Percentiles rank a stretch among this genome's conserved stretches.
Evolutionary conservation across 1,284 basidiomycete species (phyloP).

Genomic region (Limonomyces culmigenus): DNA sequence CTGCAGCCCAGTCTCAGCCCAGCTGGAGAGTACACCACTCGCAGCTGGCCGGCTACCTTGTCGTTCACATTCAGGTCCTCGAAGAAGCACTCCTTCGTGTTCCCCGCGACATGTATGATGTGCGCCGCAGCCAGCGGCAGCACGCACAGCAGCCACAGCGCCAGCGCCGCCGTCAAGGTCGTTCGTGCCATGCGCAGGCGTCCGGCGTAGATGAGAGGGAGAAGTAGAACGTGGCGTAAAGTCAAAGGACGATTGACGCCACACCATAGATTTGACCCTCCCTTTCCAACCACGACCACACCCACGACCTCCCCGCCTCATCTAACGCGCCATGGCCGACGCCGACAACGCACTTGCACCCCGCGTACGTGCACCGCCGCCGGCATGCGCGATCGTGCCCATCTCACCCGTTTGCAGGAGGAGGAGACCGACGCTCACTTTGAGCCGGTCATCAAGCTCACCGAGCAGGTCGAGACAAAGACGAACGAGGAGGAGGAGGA

Average conservation of each 20-base stretch:
- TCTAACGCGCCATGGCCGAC: background rate
- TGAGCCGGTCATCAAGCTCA: slow-evolving; percentile 94
- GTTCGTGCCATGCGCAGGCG: background rate
- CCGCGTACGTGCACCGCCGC: background rate
- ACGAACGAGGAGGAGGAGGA: slow-evolving; percentile 94
- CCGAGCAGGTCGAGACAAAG: slow-evolving; percentile 90
- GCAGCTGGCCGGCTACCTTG: slow-evolving; percentile 41
- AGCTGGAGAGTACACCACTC: no score
- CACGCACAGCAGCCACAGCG: slow-evolving; percentile 20
- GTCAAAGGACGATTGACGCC: no score
- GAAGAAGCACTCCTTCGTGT: slow-evolving; percentile 92
- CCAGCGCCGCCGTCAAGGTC: no score
- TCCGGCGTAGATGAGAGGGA: no score
- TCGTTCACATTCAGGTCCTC: slow-evolving; percentile 93
- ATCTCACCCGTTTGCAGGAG: slow-evolving; percentile 27
- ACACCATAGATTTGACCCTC: slow-evolving; percentile 12
- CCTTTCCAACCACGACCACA: slow-evolving; percentile 9
- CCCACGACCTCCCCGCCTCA: background rate
- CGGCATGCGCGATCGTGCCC: slow-evolving; percentile 6
- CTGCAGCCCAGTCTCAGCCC: slow-evolving; percentile 25
- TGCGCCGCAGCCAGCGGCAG: slow-evolving; percentile 35
- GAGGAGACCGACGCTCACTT: slow-evolving; percentile 86
- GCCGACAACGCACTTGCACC: no score
- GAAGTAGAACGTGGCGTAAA: no score
- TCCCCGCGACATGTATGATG: slow-evolving; percentile 58